phyloP scores from a whole-genome alignment of 2,329 filamentous ascomycete genomes.

The Fusarium siculi region DNA sequence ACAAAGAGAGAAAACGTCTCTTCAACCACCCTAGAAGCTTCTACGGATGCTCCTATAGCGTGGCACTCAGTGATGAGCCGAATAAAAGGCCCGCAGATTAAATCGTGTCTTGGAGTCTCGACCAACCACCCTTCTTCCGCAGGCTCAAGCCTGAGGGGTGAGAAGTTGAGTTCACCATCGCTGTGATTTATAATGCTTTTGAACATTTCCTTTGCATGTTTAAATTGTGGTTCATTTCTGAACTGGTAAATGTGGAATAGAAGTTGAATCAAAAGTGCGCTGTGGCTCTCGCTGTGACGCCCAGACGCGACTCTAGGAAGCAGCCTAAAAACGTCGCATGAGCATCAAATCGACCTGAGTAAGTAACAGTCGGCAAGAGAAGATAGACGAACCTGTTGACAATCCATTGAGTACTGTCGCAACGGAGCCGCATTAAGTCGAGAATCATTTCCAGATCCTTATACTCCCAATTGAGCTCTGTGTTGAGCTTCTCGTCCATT shows the following conservation, averaged over 20 bases:
- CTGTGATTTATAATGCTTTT: conserved; percentile 1
- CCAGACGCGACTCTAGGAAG: conserved; percentile 5
- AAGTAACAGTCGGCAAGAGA: not conserved
- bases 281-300: not conserved
- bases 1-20: not conserved
- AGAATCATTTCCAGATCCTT: not conserved
- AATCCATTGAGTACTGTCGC: not conserved
- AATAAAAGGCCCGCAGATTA: not conserved
- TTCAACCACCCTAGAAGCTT: not conserved
- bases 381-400: conserved; percentile 2
- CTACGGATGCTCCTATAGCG: not conserved
- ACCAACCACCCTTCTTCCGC: not conserved
- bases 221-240: not conserved
- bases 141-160: not conserved
- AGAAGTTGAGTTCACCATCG: conserved; percentile 1
- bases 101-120: not conserved
- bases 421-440: not conserved
- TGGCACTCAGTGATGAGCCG: conserved; percentile 3
- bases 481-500: not conserved
- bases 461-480: not conserved
- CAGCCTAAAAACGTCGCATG: not conserved
- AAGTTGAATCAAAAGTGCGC: not conserved
- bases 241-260: not conserved
- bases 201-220: not conserved
- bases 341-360: not conserved